phyloP scores from a whole-genome alignment of 2,329 filamentous ascomycete species.

The Westerdykella aurantiaca region DNA sequence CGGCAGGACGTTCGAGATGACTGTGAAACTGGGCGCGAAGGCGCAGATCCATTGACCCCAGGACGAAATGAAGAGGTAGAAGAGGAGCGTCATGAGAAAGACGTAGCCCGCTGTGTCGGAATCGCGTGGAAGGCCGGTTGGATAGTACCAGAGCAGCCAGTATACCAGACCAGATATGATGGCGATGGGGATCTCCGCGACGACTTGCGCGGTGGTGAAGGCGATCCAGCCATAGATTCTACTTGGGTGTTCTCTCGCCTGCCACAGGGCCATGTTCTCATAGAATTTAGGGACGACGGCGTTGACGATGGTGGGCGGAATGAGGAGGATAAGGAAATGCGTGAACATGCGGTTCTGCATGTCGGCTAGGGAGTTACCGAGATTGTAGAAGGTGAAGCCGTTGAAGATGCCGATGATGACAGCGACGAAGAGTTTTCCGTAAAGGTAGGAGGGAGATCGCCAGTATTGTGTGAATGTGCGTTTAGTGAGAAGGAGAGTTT shows the following conservation, averaged over 20 bases:
- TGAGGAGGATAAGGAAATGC: constrained; percentile 51
- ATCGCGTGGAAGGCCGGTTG: constrained; percentile 62
- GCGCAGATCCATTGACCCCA: constrained; percentile 85
- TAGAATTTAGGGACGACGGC: constrained; percentile 73
- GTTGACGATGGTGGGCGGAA: constrained; percentile 68
- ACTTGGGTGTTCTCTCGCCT: constrained; percentile 65
- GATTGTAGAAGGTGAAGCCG: constrained; percentile 70
- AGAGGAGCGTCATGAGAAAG: constrained; percentile 72
- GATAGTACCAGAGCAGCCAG: constrained; percentile 72
- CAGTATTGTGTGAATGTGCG: constrained; percentile 68
- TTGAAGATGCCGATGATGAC: constrained; percentile 72
- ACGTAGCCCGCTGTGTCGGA: constrained; percentile 64
- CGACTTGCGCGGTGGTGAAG: constrained; percentile 66
- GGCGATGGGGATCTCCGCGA: constrained; percentile 66
- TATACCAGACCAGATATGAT: constrained; percentile 62
- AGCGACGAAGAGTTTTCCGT: constrained; percentile 67
- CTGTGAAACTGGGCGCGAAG: constrained; percentile 71
- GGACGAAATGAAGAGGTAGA: constrained; percentile 67
- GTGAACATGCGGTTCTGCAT: constrained; percentile 78
- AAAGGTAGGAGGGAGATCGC: constrained; percentile 70
- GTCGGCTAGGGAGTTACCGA: constrained; percentile 59
- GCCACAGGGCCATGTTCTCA: constrained; percentile 65
- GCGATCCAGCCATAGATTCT: constrained; percentile 74
- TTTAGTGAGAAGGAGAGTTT: constrained; percentile 62
- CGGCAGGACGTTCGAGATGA: constrained; percentile 66